A percentile compares a stretch with the other conserved stretches of the same genome.
Conservation (phyloP, 768 basidiomycete species). For the Lactifluus rugatus region DNA sequence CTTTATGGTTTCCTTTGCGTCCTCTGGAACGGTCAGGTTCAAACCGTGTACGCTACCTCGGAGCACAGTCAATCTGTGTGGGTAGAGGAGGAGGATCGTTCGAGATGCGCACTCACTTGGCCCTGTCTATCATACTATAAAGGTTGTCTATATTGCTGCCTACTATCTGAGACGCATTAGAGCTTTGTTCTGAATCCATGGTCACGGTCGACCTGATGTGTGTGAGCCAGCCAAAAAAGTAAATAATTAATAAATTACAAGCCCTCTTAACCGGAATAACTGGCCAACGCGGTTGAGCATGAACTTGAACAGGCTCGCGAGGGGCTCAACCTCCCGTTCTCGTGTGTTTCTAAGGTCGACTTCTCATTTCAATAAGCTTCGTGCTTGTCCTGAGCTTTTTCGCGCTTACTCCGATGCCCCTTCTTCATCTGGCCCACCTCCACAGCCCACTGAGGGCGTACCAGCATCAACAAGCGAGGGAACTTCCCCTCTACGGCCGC, state of each 20-base stretch:
- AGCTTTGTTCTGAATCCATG: conserved; percentile 25
- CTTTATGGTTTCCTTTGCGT: conserved; percentile 68
- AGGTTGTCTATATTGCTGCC: conserved; percentile 46
- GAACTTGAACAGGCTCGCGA: conserved; percentile 24
- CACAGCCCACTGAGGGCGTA: neutral
- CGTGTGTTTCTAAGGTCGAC: neutral
- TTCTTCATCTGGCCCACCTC: neutral
- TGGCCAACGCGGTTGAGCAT: no score
- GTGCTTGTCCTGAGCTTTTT: neutral
- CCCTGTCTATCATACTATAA: conserved; percentile 50
- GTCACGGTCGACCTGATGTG: neutral
- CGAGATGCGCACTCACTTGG: conserved; percentile 33
- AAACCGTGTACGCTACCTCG: conserved; percentile 62
- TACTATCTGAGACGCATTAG: conserved; percentile 36
- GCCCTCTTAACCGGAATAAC: no score
- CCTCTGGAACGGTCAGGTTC: conserved; percentile 72
- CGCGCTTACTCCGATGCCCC: conserved; percentile 15
- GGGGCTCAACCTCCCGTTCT: neutral
- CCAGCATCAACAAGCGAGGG: neutral
- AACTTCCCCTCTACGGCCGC: neutral
- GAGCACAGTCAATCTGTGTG: conserved; percentile 9
- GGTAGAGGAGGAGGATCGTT: neutral
- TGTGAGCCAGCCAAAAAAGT: neutral
- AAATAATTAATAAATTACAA: conserved; percentile 5
- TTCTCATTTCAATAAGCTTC: neutral